These are phyloP conservation scores for Wolfiporia cocos DNA, from an alignment of 1,284 basidiomycete genomes.

Conservation along the genomic window DNA sequence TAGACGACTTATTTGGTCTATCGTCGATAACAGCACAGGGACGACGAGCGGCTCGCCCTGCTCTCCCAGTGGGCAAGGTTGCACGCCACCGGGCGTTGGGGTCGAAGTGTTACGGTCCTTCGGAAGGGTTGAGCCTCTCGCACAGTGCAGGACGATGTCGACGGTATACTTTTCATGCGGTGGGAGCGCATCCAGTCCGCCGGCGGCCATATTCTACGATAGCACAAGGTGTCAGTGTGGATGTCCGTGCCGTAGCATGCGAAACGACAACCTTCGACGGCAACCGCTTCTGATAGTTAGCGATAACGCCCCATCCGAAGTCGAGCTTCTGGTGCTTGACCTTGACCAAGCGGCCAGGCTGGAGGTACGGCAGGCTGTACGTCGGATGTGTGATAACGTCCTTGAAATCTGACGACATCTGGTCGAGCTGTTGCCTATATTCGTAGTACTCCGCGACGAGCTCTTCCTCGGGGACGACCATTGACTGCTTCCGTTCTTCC, in stretches of 20 bases:
- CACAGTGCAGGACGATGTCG: constrained; percentile 88
- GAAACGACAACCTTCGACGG: constrained; percentile 55
- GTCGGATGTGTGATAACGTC: constrained; percentile 93
- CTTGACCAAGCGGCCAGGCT: constrained; percentile 87
- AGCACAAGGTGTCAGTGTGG: neutral
- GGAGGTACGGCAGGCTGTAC: constrained; percentile 91
- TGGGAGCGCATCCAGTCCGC: constrained; percentile 60
- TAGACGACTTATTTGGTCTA: constrained; percentile 85
- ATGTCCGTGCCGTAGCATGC: neutral
- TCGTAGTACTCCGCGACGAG: constrained; percentile 90
- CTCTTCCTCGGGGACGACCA: constrained; percentile 79
- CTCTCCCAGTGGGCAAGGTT: constrained; percentile 65
- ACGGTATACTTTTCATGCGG: constrained; percentile 91
- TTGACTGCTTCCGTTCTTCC: constrained; percentile 63
- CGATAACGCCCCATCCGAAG: constrained; percentile 95
- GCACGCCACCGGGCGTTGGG: constrained; percentile 62
- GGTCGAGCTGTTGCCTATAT: constrained; percentile 85
- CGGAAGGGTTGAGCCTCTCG: constrained; percentile 55
- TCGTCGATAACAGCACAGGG: constrained; percentile 83
- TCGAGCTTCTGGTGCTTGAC: constrained; percentile 84
- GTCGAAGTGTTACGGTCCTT: constrained; percentile 54
- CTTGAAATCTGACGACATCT: constrained; percentile 83
- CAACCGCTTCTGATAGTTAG: constrained; percentile 87
- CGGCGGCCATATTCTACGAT: constrained; percentile 44
- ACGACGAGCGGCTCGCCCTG: constrained; percentile 85